Conservation (phyloP, 345 rosid genomes). For the Melaleuca quinquenervia region DNA sequence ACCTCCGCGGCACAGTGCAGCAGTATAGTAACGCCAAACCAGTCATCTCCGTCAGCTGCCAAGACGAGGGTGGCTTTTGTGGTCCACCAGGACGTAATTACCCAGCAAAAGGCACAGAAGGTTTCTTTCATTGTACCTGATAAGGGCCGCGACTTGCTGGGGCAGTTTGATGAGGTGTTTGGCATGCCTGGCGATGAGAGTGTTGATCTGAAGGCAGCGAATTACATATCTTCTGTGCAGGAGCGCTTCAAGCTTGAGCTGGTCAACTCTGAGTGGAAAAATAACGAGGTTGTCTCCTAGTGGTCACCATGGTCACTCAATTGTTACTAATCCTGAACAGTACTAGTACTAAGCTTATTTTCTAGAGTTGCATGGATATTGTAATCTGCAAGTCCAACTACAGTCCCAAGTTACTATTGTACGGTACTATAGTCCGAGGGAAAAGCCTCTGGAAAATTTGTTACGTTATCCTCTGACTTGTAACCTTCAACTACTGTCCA, state of each 20-base stretch:
- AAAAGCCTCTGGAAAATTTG: not conserved
- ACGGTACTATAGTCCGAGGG: not conserved
- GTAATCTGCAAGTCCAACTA: not conserved
- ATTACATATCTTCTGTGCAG: constrained; percentile 40
- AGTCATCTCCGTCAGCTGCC: constrained; percentile 2
- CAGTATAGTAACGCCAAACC: constrained; percentile 16
- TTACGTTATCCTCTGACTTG: not conserved
- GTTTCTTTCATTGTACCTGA: constrained; percentile 22
- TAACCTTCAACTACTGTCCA: not conserved
- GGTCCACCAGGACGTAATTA: constrained; percentile 15
- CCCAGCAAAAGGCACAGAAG: constrained; percentile 21
- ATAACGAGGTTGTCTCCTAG: not conserved
- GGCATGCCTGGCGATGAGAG: constrained; percentile 23
- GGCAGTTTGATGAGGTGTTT: constrained; percentile 14
- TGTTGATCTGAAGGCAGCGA: constrained; percentile 37
- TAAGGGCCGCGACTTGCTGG: constrained; percentile 6
- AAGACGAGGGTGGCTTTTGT: constrained; percentile 8
- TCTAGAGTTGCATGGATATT: not conserved
- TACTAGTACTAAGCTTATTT: not conserved
- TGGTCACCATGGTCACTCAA: not conserved
- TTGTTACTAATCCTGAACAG: not conserved
- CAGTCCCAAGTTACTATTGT: not conserved
- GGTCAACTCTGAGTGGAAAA: constrained; percentile 11
- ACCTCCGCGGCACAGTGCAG: constrained; percentile 12
- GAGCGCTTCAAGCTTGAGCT: constrained; percentile 52